phyloP scores from a whole-genome alignment of 345 rosid genomes.

The Acer yangbiense region DNA sequence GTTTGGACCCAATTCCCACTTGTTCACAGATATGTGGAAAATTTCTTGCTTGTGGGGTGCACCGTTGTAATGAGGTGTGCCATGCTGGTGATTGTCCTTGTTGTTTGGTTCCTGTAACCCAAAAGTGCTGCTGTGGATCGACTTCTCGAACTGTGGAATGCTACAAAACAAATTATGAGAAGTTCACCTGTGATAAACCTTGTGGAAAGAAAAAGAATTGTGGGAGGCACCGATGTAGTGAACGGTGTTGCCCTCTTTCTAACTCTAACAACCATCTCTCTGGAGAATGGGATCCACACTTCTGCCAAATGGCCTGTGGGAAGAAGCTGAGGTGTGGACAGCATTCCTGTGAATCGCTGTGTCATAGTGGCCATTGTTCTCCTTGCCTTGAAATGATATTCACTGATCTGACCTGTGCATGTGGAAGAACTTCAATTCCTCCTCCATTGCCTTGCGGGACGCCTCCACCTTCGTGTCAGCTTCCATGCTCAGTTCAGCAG shows the following conservation, averaged over 20 bases:
- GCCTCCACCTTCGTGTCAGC: slow-evolving; percentile 84
- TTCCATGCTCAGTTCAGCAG: slow-evolving; percentile 73
- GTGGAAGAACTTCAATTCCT: slow-evolving; percentile 88
- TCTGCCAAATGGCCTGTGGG: slow-evolving; percentile 84
- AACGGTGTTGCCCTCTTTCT: slow-evolving; percentile 89
- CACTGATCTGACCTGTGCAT: slow-evolving; percentile 88
- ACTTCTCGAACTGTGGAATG: slow-evolving; percentile 76
- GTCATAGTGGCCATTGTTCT: slow-evolving; percentile 97
- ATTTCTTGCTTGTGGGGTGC: slow-evolving; percentile 71
- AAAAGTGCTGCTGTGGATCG: slow-evolving; percentile 82
- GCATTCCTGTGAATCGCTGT: slow-evolving; percentile 80
- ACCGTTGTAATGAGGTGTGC: slow-evolving; percentile 68
- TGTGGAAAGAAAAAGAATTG: slow-evolving; percentile 89
- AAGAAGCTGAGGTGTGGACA: slow-evolving; percentile 94
- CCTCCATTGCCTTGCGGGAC: slow-evolving; percentile 98
- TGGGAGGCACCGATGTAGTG: slow-evolving; percentile 92
- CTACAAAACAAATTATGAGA: slow-evolving; percentile 57
- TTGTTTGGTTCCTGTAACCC: slow-evolving; percentile 64
- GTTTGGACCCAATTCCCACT: slow-evolving; percentile 85
- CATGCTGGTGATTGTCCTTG: slow-evolving; percentile 88
- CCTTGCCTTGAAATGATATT: slow-evolving; percentile 92
- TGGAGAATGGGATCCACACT: slow-evolving; percentile 82
- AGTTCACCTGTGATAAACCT: slow-evolving; percentile 71
- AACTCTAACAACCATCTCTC: slow-evolving; percentile 41
- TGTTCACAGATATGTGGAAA: slow-evolving; percentile 68